Evolutionary conservation across 2,329 filamentous ascomycete species (phyloP), one percentile per base, ranked within the genome.

Genomic region (Fusarium beomiforme): DNA sequence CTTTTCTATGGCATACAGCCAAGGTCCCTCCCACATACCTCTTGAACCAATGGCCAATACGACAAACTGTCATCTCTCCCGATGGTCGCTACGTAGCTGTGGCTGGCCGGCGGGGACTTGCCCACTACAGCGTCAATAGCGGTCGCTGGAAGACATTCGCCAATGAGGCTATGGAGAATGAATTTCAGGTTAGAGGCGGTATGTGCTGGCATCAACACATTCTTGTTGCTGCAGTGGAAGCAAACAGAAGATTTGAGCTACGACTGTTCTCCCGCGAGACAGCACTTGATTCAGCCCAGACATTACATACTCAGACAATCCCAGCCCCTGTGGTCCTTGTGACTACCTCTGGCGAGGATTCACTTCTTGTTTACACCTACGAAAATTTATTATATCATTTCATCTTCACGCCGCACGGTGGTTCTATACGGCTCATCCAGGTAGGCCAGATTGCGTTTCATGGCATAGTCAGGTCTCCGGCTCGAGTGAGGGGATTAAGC

Each of bases 201-300:
- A 97, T 99, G 95, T 98, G 95, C 79, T 99, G 96, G 96, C 95
- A 97, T 78, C 94, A 97, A 73, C 95, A 99, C 81, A 93, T 98
- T 34, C 86, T 99, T 21, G 93, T 98, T 60, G 95, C 94, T 41
- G 94, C 95, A 7, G 91, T 98, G n/a, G 96, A 99, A 80, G 91
- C 90, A 58, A 93, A 92, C 73, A 89, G 91, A 72, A 90, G 90
- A 24, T 94, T 94, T 76, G 92, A 97, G 83, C 83, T 99, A 53
- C 92, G 96, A n/a, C 86, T 99, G 19, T 98, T 95, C 80, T 97
- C 95, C 2, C 90, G 97, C 62, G 96, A 99, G 79, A 87, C 91
- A 29, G 85, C 91, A 14, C 87, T 99, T 21, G 92, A 94, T 73
- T 90, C 87, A 73, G 88, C 89, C 16, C 90, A 92, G 23, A 85